Conservation (phyloP, 2,329 filamentous ascomycete genomes). For the Paraphaeosphaeria minitans region DNA sequence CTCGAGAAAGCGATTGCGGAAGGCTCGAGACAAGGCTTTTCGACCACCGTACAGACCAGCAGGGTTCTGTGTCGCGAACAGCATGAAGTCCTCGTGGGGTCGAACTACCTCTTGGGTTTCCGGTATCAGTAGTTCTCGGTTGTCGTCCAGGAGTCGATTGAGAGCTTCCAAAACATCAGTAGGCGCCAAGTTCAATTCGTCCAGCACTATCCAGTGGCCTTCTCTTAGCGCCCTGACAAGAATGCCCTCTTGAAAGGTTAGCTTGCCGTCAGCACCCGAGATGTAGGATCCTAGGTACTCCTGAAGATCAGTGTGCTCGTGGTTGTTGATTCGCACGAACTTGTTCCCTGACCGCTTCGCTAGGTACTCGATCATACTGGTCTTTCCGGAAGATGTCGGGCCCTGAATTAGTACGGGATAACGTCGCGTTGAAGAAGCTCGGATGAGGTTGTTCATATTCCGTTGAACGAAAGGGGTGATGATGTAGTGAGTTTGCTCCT, state of each 20-base stretch:
- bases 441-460: slow-evolving; percentile 91
- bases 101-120: slow-evolving; percentile 94
- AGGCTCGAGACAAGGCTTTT: slow-evolving; percentile 90
- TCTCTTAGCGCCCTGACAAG: slow-evolving; percentile 90
- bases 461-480: slow-evolving; percentile 93
- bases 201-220: slow-evolving; percentile 97
- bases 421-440: slow-evolving; percentile 86
- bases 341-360: slow-evolving; percentile 96
- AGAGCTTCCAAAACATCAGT: slow-evolving; percentile 96
- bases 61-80: slow-evolving; percentile 97
- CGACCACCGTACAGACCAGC: slow-evolving; percentile 93
- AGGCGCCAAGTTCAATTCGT: slow-evolving; percentile 95
- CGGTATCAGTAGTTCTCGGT: slow-evolving; percentile 90
- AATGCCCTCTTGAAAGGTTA: slow-evolving; percentile 91
- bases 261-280: slow-evolving; percentile 80
- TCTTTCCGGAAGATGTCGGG: slow-evolving; percentile 96
- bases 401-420: slow-evolving; percentile 97
- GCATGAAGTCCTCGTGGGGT: slow-evolving; percentile 93
- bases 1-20: slow-evolving; percentile 95
- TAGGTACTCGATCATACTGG: slow-evolving; percentile 98
- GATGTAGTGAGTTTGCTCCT: slow-evolving; percentile 88
- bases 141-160: slow-evolving; percentile 94
- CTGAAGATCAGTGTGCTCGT: slow-evolving; percentile 97
- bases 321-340: slow-evolving; percentile 98
- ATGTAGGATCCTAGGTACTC: slow-evolving; percentile 97